Conservation (phyloP, 345 rosid species). For the Carallia pectinifolia region DNA sequence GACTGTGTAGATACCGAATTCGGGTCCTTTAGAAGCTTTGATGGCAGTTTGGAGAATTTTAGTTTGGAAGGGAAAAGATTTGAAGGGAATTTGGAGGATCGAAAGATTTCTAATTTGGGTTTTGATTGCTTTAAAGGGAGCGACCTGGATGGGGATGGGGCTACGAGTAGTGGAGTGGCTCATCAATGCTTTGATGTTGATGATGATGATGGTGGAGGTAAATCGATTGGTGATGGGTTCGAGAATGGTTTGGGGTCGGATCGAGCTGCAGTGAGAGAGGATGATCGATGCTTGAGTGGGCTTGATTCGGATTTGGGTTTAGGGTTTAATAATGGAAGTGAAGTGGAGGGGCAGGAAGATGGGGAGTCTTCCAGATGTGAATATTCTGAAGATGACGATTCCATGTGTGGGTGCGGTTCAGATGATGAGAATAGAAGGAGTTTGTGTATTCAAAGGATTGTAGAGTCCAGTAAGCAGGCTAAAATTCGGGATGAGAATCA, state of each 20-base stretch:
- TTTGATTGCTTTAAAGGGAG: constrained; percentile 10
- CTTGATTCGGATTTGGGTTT: constrained; percentile 24
- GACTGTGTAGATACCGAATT: constrained; percentile 67
- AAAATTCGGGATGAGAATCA: constrained; percentile 48
- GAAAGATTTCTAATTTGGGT: constrained; percentile 26
- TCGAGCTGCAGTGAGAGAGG: constrained; percentile 6
- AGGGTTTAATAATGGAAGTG: constrained; percentile 17
- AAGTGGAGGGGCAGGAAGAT: constrained; percentile 36
- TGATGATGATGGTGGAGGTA: constrained; percentile 16
- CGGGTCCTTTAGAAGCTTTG: constrained; percentile 51
- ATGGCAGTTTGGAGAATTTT: constrained; percentile 58
- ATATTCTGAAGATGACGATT: constrained; percentile 59
- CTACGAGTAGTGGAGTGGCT: constrained; percentile 3
- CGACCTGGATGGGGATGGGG: constrained; percentile 10
- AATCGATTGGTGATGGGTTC: constrained; percentile 6
- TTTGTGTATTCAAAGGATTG: constrained; percentile 28
- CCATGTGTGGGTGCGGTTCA: constrained; percentile 48
- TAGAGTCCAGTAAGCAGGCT: constrained; percentile 16
- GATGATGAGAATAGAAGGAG: constrained; percentile 44
- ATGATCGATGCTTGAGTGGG: constrained; percentile 18
- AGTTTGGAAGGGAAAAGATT: constrained; percentile 47
- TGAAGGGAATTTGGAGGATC: constrained; percentile 23
- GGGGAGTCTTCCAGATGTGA: constrained; percentile 38
- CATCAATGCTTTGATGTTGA: neutral
- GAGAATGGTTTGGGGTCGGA: constrained; percentile 17